Evolutionary conservation across 73 alveolate genomes (phyloP).

Genomic region (Stentor coeruleus): DNA sequence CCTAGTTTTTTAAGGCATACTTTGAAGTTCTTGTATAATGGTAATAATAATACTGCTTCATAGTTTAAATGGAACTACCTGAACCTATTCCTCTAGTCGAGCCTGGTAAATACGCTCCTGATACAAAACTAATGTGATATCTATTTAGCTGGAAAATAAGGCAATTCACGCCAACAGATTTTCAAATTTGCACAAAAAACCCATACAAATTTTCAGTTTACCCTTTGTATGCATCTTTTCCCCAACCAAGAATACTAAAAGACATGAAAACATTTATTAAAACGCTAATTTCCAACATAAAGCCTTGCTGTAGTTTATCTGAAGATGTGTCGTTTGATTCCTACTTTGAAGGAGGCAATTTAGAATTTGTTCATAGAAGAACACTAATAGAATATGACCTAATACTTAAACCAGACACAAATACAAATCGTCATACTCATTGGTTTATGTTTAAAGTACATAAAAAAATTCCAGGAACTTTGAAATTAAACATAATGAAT

Average conservation of each 20-base stretch:
- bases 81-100: constrained; percentile 18
- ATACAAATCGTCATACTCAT: constrained; percentile 78
- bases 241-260: background rate
- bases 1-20: no score
- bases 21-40: no score
- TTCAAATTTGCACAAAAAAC: background rate
- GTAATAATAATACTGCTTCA: no score
- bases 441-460: constrained; percentile 77
- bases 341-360: constrained; percentile 32
- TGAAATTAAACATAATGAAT: constrained; percentile 80
- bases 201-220: background rate
- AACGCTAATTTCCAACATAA: background rate
- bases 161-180: background rate
- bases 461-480: constrained; percentile 49
- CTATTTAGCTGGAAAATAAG: background rate
- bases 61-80: constrained; percentile 6
- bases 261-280: background rate
- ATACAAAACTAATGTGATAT: background rate
- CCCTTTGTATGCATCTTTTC: background rate
- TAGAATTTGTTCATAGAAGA: constrained; percentile 16
- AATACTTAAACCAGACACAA: constrained; percentile 75
- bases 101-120: background rate
- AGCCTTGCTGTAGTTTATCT: background rate
- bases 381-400: constrained; percentile 55
- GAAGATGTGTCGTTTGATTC: background rate